Evolutionary conservation across 1,139 yeast species (phyloP), one percentile per base, ranked within the genome.

Genomic region (Geotrichum candidum): DNA sequence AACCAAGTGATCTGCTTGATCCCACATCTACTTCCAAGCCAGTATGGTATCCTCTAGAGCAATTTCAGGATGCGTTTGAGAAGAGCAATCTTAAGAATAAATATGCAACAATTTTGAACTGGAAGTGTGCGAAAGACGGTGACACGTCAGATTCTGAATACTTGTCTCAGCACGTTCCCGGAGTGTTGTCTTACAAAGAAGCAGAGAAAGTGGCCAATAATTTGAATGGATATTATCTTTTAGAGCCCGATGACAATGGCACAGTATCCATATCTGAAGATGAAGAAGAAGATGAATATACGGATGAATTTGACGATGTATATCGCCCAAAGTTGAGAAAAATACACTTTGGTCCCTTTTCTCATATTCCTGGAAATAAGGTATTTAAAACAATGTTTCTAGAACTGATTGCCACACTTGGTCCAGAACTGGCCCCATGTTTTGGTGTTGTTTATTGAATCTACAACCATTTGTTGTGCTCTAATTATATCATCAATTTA

Each of bases 1-100:
- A 64, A 9, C 79, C 79, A 5, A 69, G 75, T 35, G 70, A 68
- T 60, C 60, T 76, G 23, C 68, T 76, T 27, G 78, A 76, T 58
- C 79, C 79, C n/a, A 60, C 58, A 38, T 48, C 61, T 23, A 58
- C 62, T n/a, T n/a, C 41, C 10, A 25, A n/a, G 13, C 59, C 59
- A 9, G 22, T 18, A 22, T 61, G 64, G 64, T 56, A 59, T 33
- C 60, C 58, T 2, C 41, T 61, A 13, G 60, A 56, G 13, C 58
- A 59, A n/a, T 56, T 56, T 50, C 45, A 59, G 54, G 54, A 31
- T 9, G 54, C 13, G 38, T 57, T 57, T 51, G 62, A 59, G 7
- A 18, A 51, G 35, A 45, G 52, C 13, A 54, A 38, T 15, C 22
- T 11, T 11, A 38, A 51, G 15, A 54, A 54, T 18, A 54, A 54